Conservation (phyloP, 148 eudicot species). For the Fagopyrum homotropicum region DNA sequence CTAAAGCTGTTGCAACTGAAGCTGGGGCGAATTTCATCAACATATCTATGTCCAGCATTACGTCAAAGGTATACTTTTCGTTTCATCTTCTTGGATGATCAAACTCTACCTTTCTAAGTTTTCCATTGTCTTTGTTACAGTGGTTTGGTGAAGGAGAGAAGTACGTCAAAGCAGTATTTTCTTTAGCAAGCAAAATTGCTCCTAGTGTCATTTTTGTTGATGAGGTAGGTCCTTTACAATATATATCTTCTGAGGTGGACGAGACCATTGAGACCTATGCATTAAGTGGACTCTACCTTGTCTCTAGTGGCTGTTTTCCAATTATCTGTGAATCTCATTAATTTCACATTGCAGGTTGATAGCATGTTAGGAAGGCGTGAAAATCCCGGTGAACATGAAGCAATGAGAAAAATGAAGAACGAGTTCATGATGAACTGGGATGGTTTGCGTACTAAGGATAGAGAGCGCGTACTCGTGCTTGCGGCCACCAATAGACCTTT, state of each 20-base stretch:
- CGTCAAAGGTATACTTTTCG: slow-evolving; percentile 37
- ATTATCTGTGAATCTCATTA: not conserved
- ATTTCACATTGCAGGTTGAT: slow-evolving; percentile 33
- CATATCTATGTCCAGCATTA: slow-evolving; percentile 90
- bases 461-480: slow-evolving; percentile 88
- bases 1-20: slow-evolving; percentile 92
- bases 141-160: slow-evolving; percentile 98
- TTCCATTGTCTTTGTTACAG: not conserved
- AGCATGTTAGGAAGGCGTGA: slow-evolving; percentile 96
- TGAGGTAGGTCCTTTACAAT: slow-evolving; percentile 27
- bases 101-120: not conserved
- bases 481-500: slow-evolving; percentile 95
- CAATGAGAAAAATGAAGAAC: slow-evolving; percentile 90
- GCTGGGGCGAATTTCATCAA: slow-evolving; percentile 98
- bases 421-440: slow-evolving; percentile 97
- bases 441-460: slow-evolving; percentile 68
- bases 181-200: slow-evolving; percentile 84
- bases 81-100: slow-evolving; percentile 1
- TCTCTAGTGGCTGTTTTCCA: not conserved
- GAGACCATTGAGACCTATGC: not conserved
- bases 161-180: slow-evolving; percentile 81
- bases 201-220: slow-evolving; percentile 88
- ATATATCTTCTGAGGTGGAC: not conserved
- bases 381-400: slow-evolving; percentile 90
- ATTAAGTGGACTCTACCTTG: not conserved